A percentile compares a stretch with the other conserved stretches of the same genome.
These are phyloP conservation scores for Rhodamnia argentea DNA, from an alignment of 345 rosid genomes.

Conservation along the genomic window DNA sequence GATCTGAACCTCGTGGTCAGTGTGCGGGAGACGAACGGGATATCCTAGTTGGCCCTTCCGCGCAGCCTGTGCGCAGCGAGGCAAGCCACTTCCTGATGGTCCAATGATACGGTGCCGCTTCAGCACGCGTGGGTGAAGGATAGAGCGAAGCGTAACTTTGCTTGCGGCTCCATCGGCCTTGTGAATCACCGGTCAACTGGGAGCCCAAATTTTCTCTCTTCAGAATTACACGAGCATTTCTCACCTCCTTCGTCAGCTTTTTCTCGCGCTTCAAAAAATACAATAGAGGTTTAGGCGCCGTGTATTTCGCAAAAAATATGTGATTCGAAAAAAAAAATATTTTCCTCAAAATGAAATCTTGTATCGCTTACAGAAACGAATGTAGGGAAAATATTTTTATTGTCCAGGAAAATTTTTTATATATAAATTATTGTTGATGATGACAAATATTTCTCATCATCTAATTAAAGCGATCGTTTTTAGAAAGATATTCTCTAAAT, in stretches of 20 bases:
- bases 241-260: not conserved
- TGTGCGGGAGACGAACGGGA: not conserved
- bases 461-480: no score
- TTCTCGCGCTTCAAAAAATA: not conserved
- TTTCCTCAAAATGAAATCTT: no score
- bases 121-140: not conserved
- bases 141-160: not conserved
- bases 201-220: no score
- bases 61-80: not conserved
- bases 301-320: no score
- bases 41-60: not conserved
- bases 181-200: not conserved
- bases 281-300: no score
- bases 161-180: not conserved
- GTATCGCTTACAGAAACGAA: no score
- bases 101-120: not conserved
- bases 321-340: no score
- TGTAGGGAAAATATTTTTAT: no score
- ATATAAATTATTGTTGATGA: no score
- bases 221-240: not conserved
- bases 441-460: no score
- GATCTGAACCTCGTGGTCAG: not conserved
- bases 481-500: no score
- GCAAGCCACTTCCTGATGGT: not conserved
- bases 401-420: no score